phyloP scores from a whole-genome alignment of 805 yeast genomes.

The Saccharomycopsis sp. region DNA sequence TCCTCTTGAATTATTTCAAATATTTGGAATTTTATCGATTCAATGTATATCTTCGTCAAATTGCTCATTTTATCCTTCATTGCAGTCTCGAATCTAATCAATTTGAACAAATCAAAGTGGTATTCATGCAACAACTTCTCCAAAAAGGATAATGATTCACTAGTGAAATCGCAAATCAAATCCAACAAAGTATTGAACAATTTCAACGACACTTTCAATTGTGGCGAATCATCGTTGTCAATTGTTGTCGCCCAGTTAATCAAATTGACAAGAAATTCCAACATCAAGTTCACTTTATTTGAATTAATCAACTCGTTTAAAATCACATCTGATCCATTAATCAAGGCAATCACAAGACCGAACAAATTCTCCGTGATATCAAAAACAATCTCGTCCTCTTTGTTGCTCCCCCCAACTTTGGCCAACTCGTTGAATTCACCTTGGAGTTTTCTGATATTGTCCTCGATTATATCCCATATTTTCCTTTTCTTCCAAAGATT shows the following conservation, averaged over 20 bases:
- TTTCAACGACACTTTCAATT: slow-evolving; percentile 32
- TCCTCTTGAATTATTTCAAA: slow-evolving; percentile 27
- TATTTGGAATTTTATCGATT: slow-evolving; percentile 38
- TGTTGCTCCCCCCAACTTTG: slow-evolving; percentile 25
- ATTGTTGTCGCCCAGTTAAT: slow-evolving; percentile 27
- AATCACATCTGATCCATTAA: slow-evolving; percentile 60
- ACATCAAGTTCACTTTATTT: slow-evolving; percentile 32
- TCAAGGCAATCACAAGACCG: slow-evolving; percentile 59
- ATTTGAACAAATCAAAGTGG: slow-evolving; percentile 18
- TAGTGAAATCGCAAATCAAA: slow-evolving; percentile 51
- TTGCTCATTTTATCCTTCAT: slow-evolving; percentile 22
- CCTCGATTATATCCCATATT: slow-evolving; percentile 57
- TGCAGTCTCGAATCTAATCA: slow-evolving; percentile 22
- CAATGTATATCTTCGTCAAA: slow-evolving; percentile 32
- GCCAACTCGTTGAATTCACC: slow-evolving; percentile 37
- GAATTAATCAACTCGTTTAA: slow-evolving; percentile 33
- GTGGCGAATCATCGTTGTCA: slow-evolving; percentile 8
- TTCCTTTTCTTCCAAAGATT: slow-evolving; percentile 66
- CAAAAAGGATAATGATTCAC: slow-evolving; percentile 51
- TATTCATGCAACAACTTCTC: slow-evolving; percentile 24
- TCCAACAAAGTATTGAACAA: slow-evolving; percentile 49
- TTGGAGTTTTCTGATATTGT: slow-evolving; percentile 44
- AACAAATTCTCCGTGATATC: slow-evolving; percentile 70
- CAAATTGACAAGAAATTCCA: slow-evolving; percentile 33
- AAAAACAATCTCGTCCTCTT: slow-evolving; percentile 31